Evolutionary conservation across 371 early-diverging fungal genomes (phyloP), one percentile per base, ranked within the genome.

Genomic region (Apophysomyces sp.): DNA sequence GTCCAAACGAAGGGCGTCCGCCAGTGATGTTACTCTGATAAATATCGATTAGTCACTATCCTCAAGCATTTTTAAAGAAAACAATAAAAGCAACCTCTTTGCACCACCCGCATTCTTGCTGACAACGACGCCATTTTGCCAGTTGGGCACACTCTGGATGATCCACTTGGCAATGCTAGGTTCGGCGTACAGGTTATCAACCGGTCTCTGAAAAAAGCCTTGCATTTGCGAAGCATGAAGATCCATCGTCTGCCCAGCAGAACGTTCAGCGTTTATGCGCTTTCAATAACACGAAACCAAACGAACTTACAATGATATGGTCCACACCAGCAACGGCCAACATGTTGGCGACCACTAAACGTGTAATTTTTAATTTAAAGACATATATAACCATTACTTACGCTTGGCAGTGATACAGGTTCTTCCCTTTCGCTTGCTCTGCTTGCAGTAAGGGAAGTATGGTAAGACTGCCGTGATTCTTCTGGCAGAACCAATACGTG

Each of bases 31-130:
- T 9, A 96, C 99, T 68, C 93, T 93, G 67, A 55, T 27, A 28
- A 34, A 8, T 16, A 32, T 26, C 29, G 21, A 32, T 41, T 27
- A 53, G 24, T 27, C 26, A 31, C 12, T 49, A 26, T n/a, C n/a
- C n/a, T n/a, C n/a, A 37, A 37, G 3, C 29, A 32, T 41, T 36
- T 1, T 26, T 28, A 29, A 31, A 4, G 27, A 5, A 29, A 29
- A 18, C 49, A 24, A 31, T 37, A 62, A 27, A 41, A 18, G 30
- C 58, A 79, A 92, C 94, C 97, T 87, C 81, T 97, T 96, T 66
- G 96, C 94, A 34, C 96, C 97, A 58, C 98, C 98, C n/a, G 98
- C 95, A 74, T 98, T 97, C 84, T 97, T 97, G 66, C 92, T 89
- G 28, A 98, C 94, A 24, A 97, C 91, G 11, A 96, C 96, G 60